Conservation (phyloP, 768 basidiomycete species). For the Pleurotus giganteus region DNA sequence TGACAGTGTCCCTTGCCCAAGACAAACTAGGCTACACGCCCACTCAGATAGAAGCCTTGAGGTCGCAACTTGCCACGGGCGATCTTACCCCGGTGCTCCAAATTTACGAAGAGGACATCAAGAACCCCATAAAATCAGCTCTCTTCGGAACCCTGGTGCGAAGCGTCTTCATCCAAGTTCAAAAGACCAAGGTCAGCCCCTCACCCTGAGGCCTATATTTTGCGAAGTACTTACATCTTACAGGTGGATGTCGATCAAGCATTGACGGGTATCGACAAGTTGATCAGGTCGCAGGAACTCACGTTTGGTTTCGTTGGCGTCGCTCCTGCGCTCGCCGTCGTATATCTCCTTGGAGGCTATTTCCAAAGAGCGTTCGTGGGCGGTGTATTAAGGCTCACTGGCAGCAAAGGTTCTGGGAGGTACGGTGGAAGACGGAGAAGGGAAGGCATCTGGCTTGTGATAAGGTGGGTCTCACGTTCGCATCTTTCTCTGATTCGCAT, state of each 20-base stretch:
- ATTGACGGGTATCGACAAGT: conserved; percentile 85
- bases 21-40: conserved; percentile 72
- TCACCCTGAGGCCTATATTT: background rate
- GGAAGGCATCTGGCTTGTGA: conserved; percentile 62
- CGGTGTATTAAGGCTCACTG: conserved; percentile 19
- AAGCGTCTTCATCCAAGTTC: conserved; percentile 87
- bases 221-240: background rate
- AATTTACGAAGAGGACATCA: conserved; percentile 91
- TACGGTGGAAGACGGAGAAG: conserved; percentile 59
- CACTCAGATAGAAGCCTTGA: conserved; percentile 63
- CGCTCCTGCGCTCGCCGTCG: conserved; percentile 80
- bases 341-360: conserved; percentile 65
- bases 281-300: conserved; percentile 91
- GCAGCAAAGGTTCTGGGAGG: conserved; percentile 36
- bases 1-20: conserved; percentile 81
- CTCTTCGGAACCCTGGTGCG: conserved; percentile 79
- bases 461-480: conserved; percentile 47
- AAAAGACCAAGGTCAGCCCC: conserved; percentile 81
- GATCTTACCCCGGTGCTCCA: conserved; percentile 85
- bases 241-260: conserved; percentile 93
- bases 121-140: conserved; percentile 79
- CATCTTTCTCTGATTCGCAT: background rate
- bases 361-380: conserved; percentile 48
- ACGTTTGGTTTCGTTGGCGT: conserved; percentile 98
- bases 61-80: conserved; percentile 66